Conservation (phyloP, 2,329 filamentous ascomycete species). For the Dactylellina parvicollis region DNA sequence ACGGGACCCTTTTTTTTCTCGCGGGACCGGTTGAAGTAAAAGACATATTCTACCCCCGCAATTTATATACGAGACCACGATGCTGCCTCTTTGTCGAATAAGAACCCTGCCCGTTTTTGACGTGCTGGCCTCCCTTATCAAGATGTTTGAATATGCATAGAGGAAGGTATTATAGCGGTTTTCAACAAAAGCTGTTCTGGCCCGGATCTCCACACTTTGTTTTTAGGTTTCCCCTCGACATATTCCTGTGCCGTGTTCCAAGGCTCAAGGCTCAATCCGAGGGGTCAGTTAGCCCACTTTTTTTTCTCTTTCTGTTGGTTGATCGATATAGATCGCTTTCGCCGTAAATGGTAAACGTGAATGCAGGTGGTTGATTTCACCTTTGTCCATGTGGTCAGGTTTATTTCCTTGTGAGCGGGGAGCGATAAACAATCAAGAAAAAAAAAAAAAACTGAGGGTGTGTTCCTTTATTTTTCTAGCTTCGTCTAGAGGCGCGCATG, state of each 20-base stretch:
- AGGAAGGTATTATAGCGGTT: constrained; percentile 28
- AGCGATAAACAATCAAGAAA: constrained; percentile 8
- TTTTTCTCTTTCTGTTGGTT: constrained; percentile 15
- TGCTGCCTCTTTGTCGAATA: constrained; percentile 15
- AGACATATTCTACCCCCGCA: constrained; percentile 35
- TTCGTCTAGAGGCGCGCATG: constrained; percentile 27
- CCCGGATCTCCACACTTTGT: constrained; percentile 21
- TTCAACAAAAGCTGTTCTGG: constrained; percentile 17
- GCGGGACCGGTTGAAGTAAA: constrained; percentile 15
- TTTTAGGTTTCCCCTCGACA: neutral
- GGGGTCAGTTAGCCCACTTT: constrained; percentile 18
- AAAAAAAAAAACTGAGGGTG: constrained; percentile 19
- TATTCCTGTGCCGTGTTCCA: constrained; percentile 45
- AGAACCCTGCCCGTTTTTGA: constrained; percentile 33
- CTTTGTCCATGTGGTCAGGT: constrained; percentile 48
- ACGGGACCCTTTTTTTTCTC: constrained; percentile 42
- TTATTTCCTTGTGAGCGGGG: constrained; percentile 20
- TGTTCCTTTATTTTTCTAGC: constrained; percentile 18
- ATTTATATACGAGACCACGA: constrained; percentile 42
- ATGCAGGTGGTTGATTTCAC: constrained; percentile 44
- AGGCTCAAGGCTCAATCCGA: constrained; percentile 26
- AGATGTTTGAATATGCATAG: constrained; percentile 30
- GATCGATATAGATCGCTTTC: constrained; percentile 32
- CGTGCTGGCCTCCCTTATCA: constrained; percentile 49
- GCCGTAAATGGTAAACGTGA: constrained; percentile 34